A percentile compares a stretch with the other conserved stretches of the same genome.
These are phyloP conservation scores for Bombardia bombarda DNA, from an alignment of 495 filamentous ascomycete species.

Conservation along the genomic window DNA sequence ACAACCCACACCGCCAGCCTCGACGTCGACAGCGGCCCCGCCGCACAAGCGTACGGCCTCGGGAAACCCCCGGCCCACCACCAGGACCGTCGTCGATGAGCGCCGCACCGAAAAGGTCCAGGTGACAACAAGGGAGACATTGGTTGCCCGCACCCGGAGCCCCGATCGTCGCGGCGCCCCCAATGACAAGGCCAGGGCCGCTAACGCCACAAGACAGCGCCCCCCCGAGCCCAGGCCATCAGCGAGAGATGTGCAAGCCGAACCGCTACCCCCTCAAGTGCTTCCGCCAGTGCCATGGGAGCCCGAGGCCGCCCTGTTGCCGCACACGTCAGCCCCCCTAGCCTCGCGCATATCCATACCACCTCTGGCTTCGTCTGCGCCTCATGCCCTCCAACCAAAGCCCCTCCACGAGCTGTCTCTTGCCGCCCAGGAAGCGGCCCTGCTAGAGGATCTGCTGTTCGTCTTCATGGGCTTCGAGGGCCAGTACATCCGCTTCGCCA, in stretches of 20 bases:
- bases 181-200: slow-evolving; percentile 20
- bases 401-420: slow-evolving; percentile 65
- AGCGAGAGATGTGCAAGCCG: slow-evolving; percentile 36
- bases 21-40: neutral
- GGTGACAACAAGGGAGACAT: slow-evolving; percentile 57
- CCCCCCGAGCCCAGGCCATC: slow-evolving; percentile 33
- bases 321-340: slow-evolving; percentile 82
- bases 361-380: slow-evolving; percentile 64
- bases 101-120: slow-evolving; percentile 43
- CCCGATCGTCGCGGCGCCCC: slow-evolving; percentile 51
- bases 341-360: slow-evolving; percentile 80
- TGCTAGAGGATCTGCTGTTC: slow-evolving; percentile 85
- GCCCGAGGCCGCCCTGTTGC: slow-evolving; percentile 70
- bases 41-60: slow-evolving; percentile 38
- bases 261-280: slow-evolving; percentile 24
- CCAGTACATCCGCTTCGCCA: slow-evolving; percentile 83
- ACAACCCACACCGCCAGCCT: no score
- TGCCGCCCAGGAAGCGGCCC: slow-evolving; percentile 73
- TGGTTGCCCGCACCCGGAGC: slow-evolving; percentile 55
- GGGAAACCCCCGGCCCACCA: slow-evolving; percentile 31
- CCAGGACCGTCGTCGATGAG: slow-evolving; percentile 34
- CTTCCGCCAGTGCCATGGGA: slow-evolving; percentile 48
- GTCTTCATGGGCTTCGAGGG: slow-evolving; percentile 99
- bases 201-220: slow-evolving; percentile 35
- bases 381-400: slow-evolving; percentile 61